Base-by-base conservation (phyloP, 176 grass and related monocot genomes). In the Alloteropsis semialata region DNA sequence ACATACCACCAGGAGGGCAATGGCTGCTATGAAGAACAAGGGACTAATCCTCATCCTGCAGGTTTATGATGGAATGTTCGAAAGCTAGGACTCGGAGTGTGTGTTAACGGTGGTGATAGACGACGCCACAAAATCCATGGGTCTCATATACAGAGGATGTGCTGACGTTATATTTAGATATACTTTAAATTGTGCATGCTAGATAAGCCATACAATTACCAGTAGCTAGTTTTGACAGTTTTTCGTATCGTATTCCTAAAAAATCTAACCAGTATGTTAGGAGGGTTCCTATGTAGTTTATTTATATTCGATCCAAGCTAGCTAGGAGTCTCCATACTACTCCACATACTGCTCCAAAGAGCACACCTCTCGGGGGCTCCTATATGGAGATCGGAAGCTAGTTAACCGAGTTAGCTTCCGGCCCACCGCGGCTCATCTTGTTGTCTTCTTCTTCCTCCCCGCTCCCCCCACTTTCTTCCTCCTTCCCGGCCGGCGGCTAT, bases 1-100 rank as follows among this genome's bases (percentile, higher is more conserved):
- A 29, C 36, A 83, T n/a, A 83, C 28, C 37, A 83, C 36, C 37
- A 88, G 21, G 45, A 88, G 56, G 57, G 65, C 74, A 8, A 87
- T 13, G 19, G 72, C 79, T 6, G 70, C n/a, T 10, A 69, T 21
- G 15, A 78, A 6, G 15, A 78, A 6, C 15, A 80, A 12, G 22
- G 3, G 0, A 36, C 4, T 41, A 7, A 34, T 55, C 33, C n/a
- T 54, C 63, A 69, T 80, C 13, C 24, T 29, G 37, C 64, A 43
- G 33, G 21, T n/a, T 67, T 19, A 14, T 22, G n/a, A 15, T 32
- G 37, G 6, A 33, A 30, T 10, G 18, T 1, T 63, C 9, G 38
- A 22, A 6, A 29, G 16, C 13, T 19, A 19, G 42, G n/a, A 8
- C 10, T 41, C 30, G 19, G 10, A 37, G 12, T 25, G 72, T 58